Evolutionary conservation across 2,329 filamentous ascomycete genomes (phyloP), one percentile per base, ranked within the genome.

Genomic region (Neofusicoccum ribis): DNA sequence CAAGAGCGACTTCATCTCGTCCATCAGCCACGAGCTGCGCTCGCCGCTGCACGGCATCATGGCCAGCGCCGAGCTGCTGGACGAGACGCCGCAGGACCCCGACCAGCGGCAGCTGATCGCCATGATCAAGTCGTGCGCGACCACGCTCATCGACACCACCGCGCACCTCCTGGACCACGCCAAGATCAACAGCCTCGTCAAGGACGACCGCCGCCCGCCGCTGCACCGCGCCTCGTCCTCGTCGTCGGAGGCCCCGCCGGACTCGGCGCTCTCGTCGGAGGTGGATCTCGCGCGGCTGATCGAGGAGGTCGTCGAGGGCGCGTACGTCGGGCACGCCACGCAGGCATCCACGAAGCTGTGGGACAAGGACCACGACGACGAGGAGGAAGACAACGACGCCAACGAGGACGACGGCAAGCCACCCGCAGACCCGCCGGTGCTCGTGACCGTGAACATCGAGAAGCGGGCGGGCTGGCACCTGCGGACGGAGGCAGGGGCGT

Each of bases 11-110:
- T 83, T 86, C 44, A 79, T 86, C 15, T 80, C 81, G 0, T 82
- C 79, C 0, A 82, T 86, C 34, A 82, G 78, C 27, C 84, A 86
- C 68, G 84, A 86, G 66, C 73, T 86, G 72, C 41, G 84, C 79
- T 20, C 72, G 80, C 43, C 84, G 81, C 62, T 74, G 1, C 72
- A 75, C 37, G 72, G 73, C 1, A 75, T 75, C 14, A 47, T 73
- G 5, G 83, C 81, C 1, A 83, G 80, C 20, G 74, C 80, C 1
- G 83, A 86, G 67, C 77, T 85, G 5, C 69, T 86, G 3, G 75
- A 78, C 3, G 81, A 82, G 3, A 83, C 80, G 1, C 70, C 70
- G 12, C 74, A 74, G 7, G 77, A 78, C 59, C 70, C 74, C 1
- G 76, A 79, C 41, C 76, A 84, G 54, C 70, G 72, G 64, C 80